Evolutionary conservation across 352 stramenopile genomes (phyloP), one percentile per base, ranked within the genome.

Genomic region (Saprolegnia parasitica): DNA sequence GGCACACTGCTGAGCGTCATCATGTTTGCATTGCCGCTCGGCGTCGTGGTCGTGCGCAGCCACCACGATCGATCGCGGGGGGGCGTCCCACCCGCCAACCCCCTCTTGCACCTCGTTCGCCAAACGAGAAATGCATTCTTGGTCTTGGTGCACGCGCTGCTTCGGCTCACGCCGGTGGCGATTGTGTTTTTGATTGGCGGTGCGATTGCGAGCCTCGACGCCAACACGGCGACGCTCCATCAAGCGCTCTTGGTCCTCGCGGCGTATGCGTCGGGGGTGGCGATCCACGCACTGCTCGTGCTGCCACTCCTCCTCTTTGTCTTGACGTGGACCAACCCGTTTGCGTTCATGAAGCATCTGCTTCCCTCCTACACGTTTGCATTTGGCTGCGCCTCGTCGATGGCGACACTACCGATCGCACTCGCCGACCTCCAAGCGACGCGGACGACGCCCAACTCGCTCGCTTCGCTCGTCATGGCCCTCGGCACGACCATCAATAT

Each of bases 81-180:
- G 42, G 18, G 13, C 20, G 16, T 6, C 29, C 18, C 56, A 8
- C 56, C n/a, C 35, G 2, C 24, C 13, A 29, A 55, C 40, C 18
- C 13, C 5, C 61, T 67, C 13, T 18, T 55, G 18, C 23, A 18
- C 6, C 18, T 67, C 2, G 2, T 67, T 35, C 23, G 40, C 9
- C 83, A 90, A 68, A 65, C 86, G 1, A 81, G 83, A 56, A 87
- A 90, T 73, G 83, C 81, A 18, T 86, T 91, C 66, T 89, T 91
- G 63, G 42, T 90, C 39, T 72, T 82, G 10, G 79, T 91, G 67
- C 76, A 90, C 64, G 90, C 81, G 77, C 75, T 88, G 39, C 89
- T 90, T 32, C 87, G 73, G 74, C 67, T 84, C 49, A 88, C 83
- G n/a, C 82, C 81, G 2, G 65, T 81, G 0, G 85, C 83, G 4